Percentiles rank a stretch among this genome's conserved stretches.
phyloP scores from a whole-genome alignment of 345 rosid species.

The Salix suchowensis region DNA sequence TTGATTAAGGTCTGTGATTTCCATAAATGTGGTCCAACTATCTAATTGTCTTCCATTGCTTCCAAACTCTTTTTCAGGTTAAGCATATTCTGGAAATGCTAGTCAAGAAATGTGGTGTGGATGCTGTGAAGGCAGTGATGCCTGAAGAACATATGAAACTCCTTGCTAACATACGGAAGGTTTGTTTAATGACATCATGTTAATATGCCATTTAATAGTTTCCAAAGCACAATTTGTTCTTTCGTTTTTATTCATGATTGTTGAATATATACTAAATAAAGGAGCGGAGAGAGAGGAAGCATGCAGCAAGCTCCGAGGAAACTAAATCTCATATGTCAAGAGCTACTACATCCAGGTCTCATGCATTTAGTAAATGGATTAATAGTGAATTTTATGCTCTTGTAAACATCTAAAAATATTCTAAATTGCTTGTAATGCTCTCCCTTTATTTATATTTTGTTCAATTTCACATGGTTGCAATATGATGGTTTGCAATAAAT shows the following conservation, averaged over 20 bases:
- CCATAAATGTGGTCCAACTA: background rate
- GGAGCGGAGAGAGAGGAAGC: slow-evolving; percentile 71
- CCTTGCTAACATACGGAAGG: slow-evolving; percentile 92
- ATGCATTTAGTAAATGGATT: background rate
- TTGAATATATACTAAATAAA: slow-evolving; percentile 47
- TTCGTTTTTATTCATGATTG: slow-evolving; percentile 9
- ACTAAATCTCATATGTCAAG: slow-evolving; percentile 61
- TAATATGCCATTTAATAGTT: background rate
- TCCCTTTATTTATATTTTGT: background rate
- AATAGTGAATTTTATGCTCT: background rate
- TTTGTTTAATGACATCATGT: slow-evolving; percentile 16
- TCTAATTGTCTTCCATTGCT: background rate
- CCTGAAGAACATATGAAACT: slow-evolving; percentile 96
- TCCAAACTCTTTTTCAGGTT: slow-evolving; percentile 41
- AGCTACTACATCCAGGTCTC: slow-evolving; percentile 78
- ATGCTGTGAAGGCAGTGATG: slow-evolving; percentile 94
- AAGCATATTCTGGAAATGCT: slow-evolving; percentile 96
- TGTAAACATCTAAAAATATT: background rate
- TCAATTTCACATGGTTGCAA: background rate
- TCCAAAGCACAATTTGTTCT: slow-evolving; percentile 1
- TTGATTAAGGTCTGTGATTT: background rate
- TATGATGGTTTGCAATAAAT: background rate
- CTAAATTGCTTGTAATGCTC: background rate
- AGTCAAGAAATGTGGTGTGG: slow-evolving; percentile 80
- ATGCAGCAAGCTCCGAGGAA: slow-evolving; percentile 52